A percentile compares a stretch with the other conserved stretches of the same genome.
Evolutionary conservation across 1,284 basidiomycete species (phyloP).

Genomic region (Boletus smithii): DNA sequence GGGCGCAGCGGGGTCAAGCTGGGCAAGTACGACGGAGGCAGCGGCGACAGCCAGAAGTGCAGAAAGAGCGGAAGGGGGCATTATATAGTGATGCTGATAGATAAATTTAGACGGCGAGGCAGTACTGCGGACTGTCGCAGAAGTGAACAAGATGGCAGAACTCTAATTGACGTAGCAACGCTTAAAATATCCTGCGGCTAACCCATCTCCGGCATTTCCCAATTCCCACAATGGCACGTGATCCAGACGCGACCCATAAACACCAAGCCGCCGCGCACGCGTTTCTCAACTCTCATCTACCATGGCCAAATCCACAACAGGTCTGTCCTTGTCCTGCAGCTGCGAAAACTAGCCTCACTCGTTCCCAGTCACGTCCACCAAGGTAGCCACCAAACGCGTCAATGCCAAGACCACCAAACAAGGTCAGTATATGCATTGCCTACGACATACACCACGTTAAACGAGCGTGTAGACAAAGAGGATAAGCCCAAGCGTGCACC

Average conservation of each 20-base stretch:
- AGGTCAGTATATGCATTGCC: slow-evolving; percentile 17
- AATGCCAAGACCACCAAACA: slow-evolving; percentile 40
- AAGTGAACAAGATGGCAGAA: neutral
- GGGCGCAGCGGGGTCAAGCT: slow-evolving; percentile 35
- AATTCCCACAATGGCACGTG: slow-evolving; percentile 39
- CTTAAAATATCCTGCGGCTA: too few species aligned
- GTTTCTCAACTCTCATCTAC: slow-evolving; percentile 8
- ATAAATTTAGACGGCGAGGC: too few species aligned
- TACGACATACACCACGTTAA: neutral
- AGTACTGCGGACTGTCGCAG: too few species aligned
- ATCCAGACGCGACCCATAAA: slow-evolving; percentile 27
- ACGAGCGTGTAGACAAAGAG: slow-evolving; percentile 30
- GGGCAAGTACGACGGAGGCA: slow-evolving; percentile 36
- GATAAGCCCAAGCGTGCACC: slow-evolving; percentile 53
- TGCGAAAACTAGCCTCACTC: neutral
- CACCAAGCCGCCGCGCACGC: slow-evolving; percentile 1
- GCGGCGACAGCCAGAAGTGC: slow-evolving; percentile 38
- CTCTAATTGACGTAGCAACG: neutral
- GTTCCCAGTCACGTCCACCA: slow-evolving; percentile 44
- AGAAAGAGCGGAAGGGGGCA: slow-evolving; percentile 46
- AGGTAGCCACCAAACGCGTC: slow-evolving; percentile 49
- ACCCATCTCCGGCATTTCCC: slow-evolving; percentile 15
- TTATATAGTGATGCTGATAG: too few species aligned
- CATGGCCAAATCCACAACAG: slow-evolving; percentile 39
- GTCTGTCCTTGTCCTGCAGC: slow-evolving; percentile 20